Evolutionary conservation across 2,329 filamentous ascomycete species (phyloP).

Genomic region (Drechslera avenae): DNA sequence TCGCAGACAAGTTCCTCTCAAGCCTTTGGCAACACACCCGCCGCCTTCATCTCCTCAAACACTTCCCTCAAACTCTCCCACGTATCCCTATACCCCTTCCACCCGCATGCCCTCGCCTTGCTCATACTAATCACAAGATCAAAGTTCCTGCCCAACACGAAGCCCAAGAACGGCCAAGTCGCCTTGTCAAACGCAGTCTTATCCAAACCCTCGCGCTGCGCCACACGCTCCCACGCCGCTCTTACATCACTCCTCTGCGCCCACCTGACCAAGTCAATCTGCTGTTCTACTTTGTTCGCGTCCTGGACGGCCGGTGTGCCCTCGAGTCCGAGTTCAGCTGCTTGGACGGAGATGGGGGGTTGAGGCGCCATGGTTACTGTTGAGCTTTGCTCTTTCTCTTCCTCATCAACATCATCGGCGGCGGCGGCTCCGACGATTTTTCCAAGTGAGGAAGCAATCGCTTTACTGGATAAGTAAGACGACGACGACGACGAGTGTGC

Average conservation of each 20-base stretch:
- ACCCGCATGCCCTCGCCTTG: constrained; percentile 55
- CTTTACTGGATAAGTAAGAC: no score
- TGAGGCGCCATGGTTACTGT: constrained; percentile 1
- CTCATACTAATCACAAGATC: constrained; percentile 52
- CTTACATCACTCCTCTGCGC: constrained; percentile 47
- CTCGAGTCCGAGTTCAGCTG: constrained; percentile 13
- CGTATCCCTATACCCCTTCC: constrained; percentile 46
- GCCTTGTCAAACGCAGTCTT: constrained; percentile 51
- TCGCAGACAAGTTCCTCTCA: no score
- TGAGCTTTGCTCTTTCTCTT: no score
- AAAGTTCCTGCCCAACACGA: constrained; percentile 52
- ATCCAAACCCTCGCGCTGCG: constrained; percentile 44
- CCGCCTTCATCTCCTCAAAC: constrained; percentile 45
- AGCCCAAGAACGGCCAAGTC: constrained; percentile 53
- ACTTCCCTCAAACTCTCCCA: constrained; percentile 48
- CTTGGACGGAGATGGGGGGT: constrained; percentile 26
- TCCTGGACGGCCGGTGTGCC: constrained; percentile 8
- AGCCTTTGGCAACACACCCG: constrained; percentile 20
- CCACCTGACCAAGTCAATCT: constrained; percentile 52
- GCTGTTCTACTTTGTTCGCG: constrained; percentile 44
- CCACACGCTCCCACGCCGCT: constrained; percentile 47
- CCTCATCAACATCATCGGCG: no score
- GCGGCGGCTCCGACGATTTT: no score
- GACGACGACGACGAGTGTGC: no score
- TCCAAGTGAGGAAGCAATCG: no score